Conservation (phyloP, 1,139 yeast species). For the Entelexis paramagnoliae region DNA sequence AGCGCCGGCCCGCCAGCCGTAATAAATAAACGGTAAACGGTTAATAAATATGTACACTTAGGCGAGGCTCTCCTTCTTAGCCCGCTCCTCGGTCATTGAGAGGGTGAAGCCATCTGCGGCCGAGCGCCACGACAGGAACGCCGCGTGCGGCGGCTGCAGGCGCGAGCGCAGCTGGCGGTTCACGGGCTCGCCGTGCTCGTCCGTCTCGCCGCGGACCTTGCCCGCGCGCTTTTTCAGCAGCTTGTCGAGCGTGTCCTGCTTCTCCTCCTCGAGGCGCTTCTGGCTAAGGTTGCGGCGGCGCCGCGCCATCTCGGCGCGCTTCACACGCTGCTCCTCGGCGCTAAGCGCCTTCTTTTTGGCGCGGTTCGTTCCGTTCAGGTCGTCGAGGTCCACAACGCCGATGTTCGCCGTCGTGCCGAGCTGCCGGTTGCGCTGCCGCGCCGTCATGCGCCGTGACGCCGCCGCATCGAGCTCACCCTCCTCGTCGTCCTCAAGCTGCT, state of each 20-base stretch:
- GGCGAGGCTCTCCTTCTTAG: slow-evolving; percentile 3
- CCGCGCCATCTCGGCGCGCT: slow-evolving; percentile 82
- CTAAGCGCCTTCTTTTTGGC: slow-evolving; percentile 45
- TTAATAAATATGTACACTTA: neutral
- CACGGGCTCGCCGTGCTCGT: slow-evolving; percentile 24
- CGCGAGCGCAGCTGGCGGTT: slow-evolving; percentile 22
- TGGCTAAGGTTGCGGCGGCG: slow-evolving; percentile 78
- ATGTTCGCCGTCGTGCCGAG: slow-evolving; percentile 26
- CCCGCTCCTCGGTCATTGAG: slow-evolving; percentile 29
- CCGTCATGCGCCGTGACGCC: slow-evolving; percentile 25
- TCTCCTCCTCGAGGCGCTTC: slow-evolving; percentile 81
- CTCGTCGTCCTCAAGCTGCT: slow-evolving; percentile 18
- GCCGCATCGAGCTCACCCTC: too few species aligned
- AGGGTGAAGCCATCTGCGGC: slow-evolving; percentile 28
- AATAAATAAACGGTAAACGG: too few species aligned
- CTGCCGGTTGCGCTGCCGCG: slow-evolving; percentile 34
- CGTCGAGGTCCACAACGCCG: slow-evolving; percentile 23
- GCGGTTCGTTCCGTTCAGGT: slow-evolving; percentile 20
- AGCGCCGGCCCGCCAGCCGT: too few species aligned
- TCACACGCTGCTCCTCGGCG: slow-evolving; percentile 71
- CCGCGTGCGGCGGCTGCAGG: slow-evolving; percentile 37
- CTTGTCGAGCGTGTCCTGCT: slow-evolving; percentile 79
- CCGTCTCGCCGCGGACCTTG: slow-evolving; percentile 29
- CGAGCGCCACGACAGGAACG: slow-evolving; percentile 39
- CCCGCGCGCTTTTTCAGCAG: slow-evolving; percentile 71